Evolutionary conservation across 495 filamentous ascomycete genomes (phyloP), one percentile per base, ranked within the genome.

Genomic region (Aspergillus olivimuriae): DNA sequence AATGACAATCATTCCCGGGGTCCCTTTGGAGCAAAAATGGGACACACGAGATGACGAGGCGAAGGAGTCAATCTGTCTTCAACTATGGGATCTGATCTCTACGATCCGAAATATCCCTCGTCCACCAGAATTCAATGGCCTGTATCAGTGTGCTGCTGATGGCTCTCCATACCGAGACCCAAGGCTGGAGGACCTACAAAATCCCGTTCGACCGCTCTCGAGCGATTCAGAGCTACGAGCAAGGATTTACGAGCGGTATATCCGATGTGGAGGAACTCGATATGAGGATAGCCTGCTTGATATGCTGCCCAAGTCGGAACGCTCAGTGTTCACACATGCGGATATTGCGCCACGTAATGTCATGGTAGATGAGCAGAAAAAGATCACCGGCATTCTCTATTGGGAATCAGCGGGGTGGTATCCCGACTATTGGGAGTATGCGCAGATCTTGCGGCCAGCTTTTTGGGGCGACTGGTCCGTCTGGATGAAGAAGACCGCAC

Each of bases 371-470:
- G 47, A 63, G 21, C 20, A 49, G 21, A 43, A 53, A 16, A 52
- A 40, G 6, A 58, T 74, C 39, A 66, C 57, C 0, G 70, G 55
- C 10, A 46, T 77, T 22, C 37, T 75, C 0, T 69, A 72, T 43
- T 73, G 70, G 72, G 69, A 75, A 53, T 50, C 12, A 18, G 59
- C 67, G 20, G 70, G 70, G 2, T 74, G 70, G 70, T 73, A 66
- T 53, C 66, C 72, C 2, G 67, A 69, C 2, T 73, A 72, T 44
- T 75, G 68, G 72, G 73, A 75, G 53, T 73, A 67, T 55, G 66
- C 66, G 23, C 64, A 70, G 30, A 70, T 68, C 22, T 51, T 68
- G 52, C 55, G 58, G 37, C 61, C 59, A 14, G 59, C 60, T 5
- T 42, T 48, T 30, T 52, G 51, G 18, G 44, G 48, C 2, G 60